A percentile compares a stretch with the other conserved stretches of the same genome.
Conservation (phyloP, 2,329 filamentous ascomycete species). For the Fusarium musae region DNA sequence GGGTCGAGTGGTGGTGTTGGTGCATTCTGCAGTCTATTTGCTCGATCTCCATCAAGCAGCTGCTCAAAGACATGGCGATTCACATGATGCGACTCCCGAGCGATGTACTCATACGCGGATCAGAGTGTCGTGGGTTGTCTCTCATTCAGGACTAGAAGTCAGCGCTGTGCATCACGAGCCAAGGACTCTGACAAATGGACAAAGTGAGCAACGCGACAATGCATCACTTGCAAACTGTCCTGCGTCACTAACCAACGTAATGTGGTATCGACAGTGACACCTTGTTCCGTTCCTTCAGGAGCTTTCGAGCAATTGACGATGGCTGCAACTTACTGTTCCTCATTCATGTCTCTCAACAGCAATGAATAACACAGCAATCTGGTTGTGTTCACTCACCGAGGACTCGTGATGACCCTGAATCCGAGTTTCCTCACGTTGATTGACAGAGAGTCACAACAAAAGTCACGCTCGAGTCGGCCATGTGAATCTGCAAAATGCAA, state of each 20-base stretch:
- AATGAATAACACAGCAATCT: accelerated
- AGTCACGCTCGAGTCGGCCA: accelerated
- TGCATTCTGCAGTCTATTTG: too few relatives aligned
- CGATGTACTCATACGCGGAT: accelerated
- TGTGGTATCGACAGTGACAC: background rate
- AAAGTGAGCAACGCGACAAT: background rate
- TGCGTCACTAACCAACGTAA: accelerated
- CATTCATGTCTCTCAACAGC: background rate
- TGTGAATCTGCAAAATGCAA: background rate
- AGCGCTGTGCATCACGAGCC: background rate
- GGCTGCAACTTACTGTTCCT: accelerated
- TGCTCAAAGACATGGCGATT: background rate
- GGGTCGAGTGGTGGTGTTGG: too few relatives aligned
- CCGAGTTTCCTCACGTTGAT: accelerated
- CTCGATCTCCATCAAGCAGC: too few relatives aligned
- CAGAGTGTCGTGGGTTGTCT: accelerated
- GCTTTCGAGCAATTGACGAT: accelerated
- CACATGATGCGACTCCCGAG: accelerated
- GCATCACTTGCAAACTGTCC: accelerated
- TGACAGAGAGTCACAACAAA: background rate
- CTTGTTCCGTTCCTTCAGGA: accelerated
- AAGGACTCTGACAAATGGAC: background rate
- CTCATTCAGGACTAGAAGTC: too few relatives aligned
- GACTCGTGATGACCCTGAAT: accelerated
- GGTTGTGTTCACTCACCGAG: accelerated